These are phyloP conservation scores for Puccinia brachypodii DNA, from an alignment of 1,284 basidiomycete genomes.

Conservation along the genomic window DNA sequence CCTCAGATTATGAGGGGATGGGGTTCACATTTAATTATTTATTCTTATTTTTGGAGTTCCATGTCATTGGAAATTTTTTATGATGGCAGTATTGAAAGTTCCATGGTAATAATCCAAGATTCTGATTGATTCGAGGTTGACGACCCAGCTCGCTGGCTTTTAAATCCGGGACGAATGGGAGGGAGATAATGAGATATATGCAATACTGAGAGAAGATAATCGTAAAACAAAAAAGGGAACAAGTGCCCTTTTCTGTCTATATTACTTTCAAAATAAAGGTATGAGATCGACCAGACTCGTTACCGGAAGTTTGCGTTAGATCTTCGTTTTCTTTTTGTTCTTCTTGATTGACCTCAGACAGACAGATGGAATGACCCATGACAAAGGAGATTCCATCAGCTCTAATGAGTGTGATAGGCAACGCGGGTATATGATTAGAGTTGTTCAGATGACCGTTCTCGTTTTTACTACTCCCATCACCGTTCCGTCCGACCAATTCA, in stretches of 20 bases:
- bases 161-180: not conserved
- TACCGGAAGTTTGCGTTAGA: not conserved
- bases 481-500: constrained; percentile 30
- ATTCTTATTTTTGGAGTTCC: too few relatives aligned
- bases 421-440: constrained; percentile 33
- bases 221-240: not conserved
- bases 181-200: too few relatives aligned
- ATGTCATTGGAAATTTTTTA: too few relatives aligned
- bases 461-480: not conserved
- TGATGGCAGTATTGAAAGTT: too few relatives aligned
- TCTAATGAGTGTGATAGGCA: constrained; percentile 42
- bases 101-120: too few relatives aligned
- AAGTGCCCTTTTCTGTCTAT: not conserved
- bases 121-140: too few relatives aligned
- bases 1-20: too few relatives aligned
- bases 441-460: not conserved
- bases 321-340: constrained; percentile 22
- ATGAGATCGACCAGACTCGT: not conserved
- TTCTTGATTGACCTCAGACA: constrained; percentile 26
- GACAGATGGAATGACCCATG: constrained; percentile 43
- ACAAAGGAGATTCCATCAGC: constrained; percentile 42
- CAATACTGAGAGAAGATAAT: not conserved
- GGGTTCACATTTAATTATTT: too few relatives aligned
- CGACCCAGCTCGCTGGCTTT: not conserved
- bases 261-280: constrained; percentile 30